Conservation (phyloP, 2,329 filamentous ascomycete genomes). For the Didymellaceae sp. region DNA sequence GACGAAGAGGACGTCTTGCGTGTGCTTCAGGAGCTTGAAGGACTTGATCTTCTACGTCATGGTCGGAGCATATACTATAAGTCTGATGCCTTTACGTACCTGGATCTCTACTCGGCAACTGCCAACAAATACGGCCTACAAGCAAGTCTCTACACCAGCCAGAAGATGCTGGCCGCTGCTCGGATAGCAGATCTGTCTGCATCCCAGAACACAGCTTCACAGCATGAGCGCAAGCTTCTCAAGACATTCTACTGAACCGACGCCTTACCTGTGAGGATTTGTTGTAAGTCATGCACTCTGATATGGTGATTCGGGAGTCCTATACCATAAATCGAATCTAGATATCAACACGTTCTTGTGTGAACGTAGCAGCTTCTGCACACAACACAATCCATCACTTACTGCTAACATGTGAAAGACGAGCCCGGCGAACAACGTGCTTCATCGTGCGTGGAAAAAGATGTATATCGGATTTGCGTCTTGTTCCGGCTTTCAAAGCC, state of each 20-base stretch:
- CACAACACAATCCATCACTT: background rate
- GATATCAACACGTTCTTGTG: background rate
- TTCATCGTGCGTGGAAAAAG: too few species aligned
- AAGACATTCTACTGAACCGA: conserved; percentile 5
- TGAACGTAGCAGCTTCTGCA: too few species aligned
- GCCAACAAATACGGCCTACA: conserved; percentile 47
- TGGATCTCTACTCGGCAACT: conserved; percentile 51
- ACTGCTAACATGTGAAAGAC: too few species aligned
- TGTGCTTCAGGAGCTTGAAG: conserved; percentile 68
- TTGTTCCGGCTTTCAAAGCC: too few species aligned
- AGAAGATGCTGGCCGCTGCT: conserved; percentile 39
- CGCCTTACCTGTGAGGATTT: too few species aligned
- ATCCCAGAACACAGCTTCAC: conserved; percentile 11
- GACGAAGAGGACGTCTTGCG: conserved; percentile 72
- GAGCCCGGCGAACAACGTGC: too few species aligned
- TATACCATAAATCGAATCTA: conserved; percentile 2
- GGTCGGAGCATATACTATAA: conserved; percentile 76
- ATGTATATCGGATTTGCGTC: too few species aligned
- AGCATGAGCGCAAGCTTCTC: conserved; percentile 11
- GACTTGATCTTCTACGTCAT: conserved; percentile 58
- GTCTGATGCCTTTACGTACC: conserved; percentile 63
- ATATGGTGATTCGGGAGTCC: background rate
- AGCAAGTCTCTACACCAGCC: conserved; percentile 54
- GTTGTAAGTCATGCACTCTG: background rate
- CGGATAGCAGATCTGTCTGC: conserved; percentile 12